Evolutionary conservation across 2,329 filamentous ascomycete genomes (phyloP).

Genomic region (Clonostachys rosea): DNA sequence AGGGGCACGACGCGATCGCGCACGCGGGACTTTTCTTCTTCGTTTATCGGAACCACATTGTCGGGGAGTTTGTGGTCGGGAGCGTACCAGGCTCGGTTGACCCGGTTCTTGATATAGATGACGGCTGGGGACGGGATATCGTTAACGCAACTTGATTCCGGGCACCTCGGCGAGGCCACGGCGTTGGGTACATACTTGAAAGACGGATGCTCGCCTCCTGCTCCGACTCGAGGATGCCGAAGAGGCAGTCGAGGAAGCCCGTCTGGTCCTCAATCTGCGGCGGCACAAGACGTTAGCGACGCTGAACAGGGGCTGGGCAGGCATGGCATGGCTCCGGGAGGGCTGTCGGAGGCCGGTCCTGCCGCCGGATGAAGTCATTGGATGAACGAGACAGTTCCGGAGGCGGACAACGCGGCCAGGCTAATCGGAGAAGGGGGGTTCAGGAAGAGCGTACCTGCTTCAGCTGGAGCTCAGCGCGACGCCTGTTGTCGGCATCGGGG

Average conservation of each 20-base stretch:
- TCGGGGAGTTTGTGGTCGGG: constrained; percentile 66
- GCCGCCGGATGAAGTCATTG: no score
- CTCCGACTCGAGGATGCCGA: constrained; percentile 87
- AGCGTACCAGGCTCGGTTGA: constrained; percentile 85
- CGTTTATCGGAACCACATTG: constrained; percentile 62
- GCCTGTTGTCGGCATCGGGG: constrained; percentile 68
- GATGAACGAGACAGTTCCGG: no score
- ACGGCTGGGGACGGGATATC: constrained; percentile 56
- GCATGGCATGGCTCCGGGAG: no score
- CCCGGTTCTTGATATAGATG: constrained; percentile 96
- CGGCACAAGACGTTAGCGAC: constrained; percentile 4
- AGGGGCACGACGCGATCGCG: constrained; percentile 85
- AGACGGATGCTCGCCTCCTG: constrained; percentile 80
- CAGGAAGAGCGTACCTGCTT: constrained; percentile 57
- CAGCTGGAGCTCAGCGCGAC: constrained; percentile 74
- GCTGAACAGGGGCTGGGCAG: no score
- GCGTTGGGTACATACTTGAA: constrained; percentile 64
- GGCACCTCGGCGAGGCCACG: no score
- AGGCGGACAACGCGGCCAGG: no score
- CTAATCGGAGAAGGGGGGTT: neutral
- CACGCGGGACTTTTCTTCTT: constrained; percentile 84
- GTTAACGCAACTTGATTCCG: constrained; percentile 1
- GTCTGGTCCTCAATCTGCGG: constrained; percentile 80
- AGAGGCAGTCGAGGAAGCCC: constrained; percentile 84
- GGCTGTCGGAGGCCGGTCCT: no score